These are phyloP conservation scores for Calonectria montana DNA, from an alignment of 2,329 filamentous ascomycete genomes.

Conservation along the genomic window DNA sequence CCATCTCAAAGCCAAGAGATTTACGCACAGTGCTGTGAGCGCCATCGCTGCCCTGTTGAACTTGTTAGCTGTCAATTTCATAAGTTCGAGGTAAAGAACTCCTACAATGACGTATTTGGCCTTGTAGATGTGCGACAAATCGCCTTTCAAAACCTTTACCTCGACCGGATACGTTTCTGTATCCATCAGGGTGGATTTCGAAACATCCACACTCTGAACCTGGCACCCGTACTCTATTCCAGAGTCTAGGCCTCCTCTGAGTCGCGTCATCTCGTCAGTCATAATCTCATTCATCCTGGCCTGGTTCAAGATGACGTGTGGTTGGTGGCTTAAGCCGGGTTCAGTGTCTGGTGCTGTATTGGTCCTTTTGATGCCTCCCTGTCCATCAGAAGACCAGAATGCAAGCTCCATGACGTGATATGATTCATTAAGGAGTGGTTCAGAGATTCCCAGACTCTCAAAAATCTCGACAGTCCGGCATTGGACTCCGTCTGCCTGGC, in stretches of 20 bases:
- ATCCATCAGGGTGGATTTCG: background rate
- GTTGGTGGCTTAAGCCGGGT: conserved; percentile 24
- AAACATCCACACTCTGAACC: conserved; percentile 27
- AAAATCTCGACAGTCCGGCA: conserved; percentile 65
- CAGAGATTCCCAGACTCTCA: conserved; percentile 67
- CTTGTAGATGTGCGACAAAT: background rate
- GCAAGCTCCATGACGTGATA: conserved; percentile 69
- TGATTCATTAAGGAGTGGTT: conserved; percentile 65
- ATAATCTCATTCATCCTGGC: conserved; percentile 30
- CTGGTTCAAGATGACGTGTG: conserved; percentile 33
- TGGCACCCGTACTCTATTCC: conserved; percentile 30
- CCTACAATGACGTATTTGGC: conserved; percentile 37
- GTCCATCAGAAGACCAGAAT: conserved; percentile 58
- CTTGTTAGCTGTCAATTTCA: background rate
- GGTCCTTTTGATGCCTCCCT: conserved; percentile 8
- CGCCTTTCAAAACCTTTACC: conserved; percentile 15
- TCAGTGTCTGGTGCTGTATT: conserved; percentile 23
- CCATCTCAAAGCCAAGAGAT: conserved; percentile 65
- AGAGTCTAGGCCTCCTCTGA: background rate
- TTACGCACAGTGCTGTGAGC: conserved; percentile 60
- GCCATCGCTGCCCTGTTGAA: conserved; percentile 22
- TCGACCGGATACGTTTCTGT: conserved; percentile 21
- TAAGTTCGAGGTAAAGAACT: background rate
- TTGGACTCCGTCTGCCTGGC: conserved; percentile 32
- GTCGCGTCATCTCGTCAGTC: conserved; percentile 20